Evolutionary conservation across 768 basidiomycete species (phyloP).

Genomic region (Amanita subjunquillea): DNA sequence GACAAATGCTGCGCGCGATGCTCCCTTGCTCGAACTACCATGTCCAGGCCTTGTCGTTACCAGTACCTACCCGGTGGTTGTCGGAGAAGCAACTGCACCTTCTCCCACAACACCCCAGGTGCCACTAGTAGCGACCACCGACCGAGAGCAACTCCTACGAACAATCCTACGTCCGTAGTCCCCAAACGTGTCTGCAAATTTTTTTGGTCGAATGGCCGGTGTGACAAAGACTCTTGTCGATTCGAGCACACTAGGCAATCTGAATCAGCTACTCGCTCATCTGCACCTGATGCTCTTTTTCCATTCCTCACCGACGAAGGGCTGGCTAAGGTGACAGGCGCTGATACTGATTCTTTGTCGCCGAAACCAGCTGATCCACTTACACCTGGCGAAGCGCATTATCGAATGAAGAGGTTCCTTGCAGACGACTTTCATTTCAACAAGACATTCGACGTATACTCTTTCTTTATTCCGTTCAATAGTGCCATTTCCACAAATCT

Average conservation of each 20-base stretch:
- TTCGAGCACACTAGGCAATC: conserved; percentile 24
- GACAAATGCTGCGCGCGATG: background rate
- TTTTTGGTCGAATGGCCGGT: conserved; percentile 38
- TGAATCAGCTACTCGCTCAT: background rate
- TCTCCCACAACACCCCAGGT: conserved; percentile 11
- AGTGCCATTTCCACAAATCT: conserved; percentile 28
- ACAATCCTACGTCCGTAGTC: conserved; percentile 6
- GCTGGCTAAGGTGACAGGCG: conserved; percentile 31
- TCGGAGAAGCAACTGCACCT: conserved; percentile 32
- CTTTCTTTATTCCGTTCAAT: conserved; percentile 27
- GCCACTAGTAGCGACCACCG: background rate
- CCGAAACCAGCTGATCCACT: conserved; percentile 19
- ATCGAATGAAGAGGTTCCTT: conserved; percentile 31
- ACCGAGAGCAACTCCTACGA: conserved; percentile 1
- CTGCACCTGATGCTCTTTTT: conserved; percentile 18
- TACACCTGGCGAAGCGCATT: conserved; percentile 38
- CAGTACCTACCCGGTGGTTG: conserved; percentile 30
- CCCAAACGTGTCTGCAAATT: conserved; percentile 32
- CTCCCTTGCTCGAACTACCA: background rate
- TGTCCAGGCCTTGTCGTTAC: conserved; percentile 5
- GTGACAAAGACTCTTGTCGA: conserved; percentile 33
- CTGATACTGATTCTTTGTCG: conserved; percentile 34
- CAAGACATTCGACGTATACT: conserved; percentile 30
- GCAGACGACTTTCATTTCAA: conserved; percentile 32
- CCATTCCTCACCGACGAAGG: conserved; percentile 36